Evolutionary conservation across 495 filamentous ascomycete species (phyloP), one percentile per base, ranked within the genome.

Genomic region (Hyaloscypha variabilis): DNA sequence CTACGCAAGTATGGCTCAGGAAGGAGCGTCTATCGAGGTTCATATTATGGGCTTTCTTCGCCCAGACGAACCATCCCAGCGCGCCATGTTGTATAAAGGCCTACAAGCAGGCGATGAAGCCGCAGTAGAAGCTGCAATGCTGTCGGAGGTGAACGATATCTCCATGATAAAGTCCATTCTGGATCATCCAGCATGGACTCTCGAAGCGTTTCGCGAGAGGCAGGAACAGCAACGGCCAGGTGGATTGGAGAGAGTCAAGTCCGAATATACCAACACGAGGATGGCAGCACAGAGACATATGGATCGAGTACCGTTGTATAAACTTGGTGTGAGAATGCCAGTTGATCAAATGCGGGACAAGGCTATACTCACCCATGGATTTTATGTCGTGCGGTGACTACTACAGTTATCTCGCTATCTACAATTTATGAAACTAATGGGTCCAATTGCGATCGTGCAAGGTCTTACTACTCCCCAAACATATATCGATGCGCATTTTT

Each of bases 41-140:
- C 69, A 83, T n/a, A 49, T 87, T 6, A 82, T 90, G 81, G 86
- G 86, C 1, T 85, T 77, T 29, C 62, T 88, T 21, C 81, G 79
- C 11, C 63, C 66, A 21, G 66, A 71, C 50, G 66, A 67, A 14
- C 66, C 69, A 3, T 8, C 17, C 19, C 69, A 66, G 19, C 58
- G 66, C 17, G 59, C 62, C 2, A 23, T 46, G 8, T 28, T 68
- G 21, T 42, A 72, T 75, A 19, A 63, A 74, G 14, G 75, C 78
- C 1, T 75, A 68, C 5, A 66, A 60, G 2, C 73, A 73, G 14
- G 74, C 70, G 46, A 77, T 69, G 5, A 74, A 72, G 24, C 72
- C 76, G 1, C 71, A 65, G 25, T 25, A 6, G 77, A 84, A 49
- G 78, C 78, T 1, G 71, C 76, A 2, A 59, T 83, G 6, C 69